Evolutionary conservation across 768 basidiomycete genomes (phyloP).

Genomic region (Mycena latifolia): DNA sequence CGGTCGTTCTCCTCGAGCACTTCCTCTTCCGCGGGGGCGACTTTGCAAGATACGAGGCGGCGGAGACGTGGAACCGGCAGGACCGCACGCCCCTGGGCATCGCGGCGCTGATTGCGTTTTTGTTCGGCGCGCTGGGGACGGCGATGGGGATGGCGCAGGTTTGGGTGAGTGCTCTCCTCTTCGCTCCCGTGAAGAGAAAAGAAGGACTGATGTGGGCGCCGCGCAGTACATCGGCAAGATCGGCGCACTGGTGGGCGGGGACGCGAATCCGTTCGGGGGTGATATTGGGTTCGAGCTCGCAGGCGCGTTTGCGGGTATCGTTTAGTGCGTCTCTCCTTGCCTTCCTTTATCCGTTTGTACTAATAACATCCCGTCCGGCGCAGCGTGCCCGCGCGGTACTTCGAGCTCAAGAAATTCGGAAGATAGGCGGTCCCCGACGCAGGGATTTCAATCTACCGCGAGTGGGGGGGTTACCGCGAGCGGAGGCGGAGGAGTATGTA

Average conservation of each 20-base stretch:
- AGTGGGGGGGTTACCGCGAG: no score
- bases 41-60: constrained; percentile 47
- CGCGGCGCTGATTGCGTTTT: constrained; percentile 49
- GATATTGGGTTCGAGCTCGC: constrained; percentile 54
- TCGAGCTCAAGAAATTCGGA: no score
- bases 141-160: constrained; percentile 51
- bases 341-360: no score
- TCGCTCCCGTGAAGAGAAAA: not conserved
- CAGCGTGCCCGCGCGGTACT: no score
- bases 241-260: constrained; percentile 40
- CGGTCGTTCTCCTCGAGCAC: constrained; percentile 62
- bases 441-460: no score
- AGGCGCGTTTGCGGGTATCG: constrained; percentile 44
- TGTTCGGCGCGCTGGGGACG: constrained; percentile 53
- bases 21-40: constrained; percentile 59
- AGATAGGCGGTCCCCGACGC: no score
- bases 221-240: constrained; percentile 45
- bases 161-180: not conserved
- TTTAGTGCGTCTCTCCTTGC: constrained; percentile 31
- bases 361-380: no score
- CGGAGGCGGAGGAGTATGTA: no score
- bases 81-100: constrained; percentile 49
- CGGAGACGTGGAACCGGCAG: constrained; percentile 46
- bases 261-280: constrained; percentile 42
- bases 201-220: not conserved